These are phyloP conservation scores for Microcyclospora tardicrescens DNA, from an alignment of 2,329 filamentous ascomycete genomes.

Conservation along the genomic window DNA sequence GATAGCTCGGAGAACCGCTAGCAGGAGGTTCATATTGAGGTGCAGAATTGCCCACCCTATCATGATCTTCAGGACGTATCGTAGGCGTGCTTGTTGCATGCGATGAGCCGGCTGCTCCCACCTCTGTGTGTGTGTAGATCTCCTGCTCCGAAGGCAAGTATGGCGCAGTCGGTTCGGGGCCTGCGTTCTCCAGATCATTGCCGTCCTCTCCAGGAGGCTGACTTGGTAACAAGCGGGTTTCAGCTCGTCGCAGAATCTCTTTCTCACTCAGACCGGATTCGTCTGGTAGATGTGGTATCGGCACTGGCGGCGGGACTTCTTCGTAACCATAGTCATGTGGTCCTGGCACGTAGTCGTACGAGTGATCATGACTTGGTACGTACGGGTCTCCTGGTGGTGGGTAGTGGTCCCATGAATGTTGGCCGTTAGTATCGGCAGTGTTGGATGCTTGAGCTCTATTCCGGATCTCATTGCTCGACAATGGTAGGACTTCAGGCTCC, in stretches of 20 bases:
- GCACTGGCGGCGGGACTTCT: constrained; percentile 12
- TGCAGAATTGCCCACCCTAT: neutral
- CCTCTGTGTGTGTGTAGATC: constrained; percentile 3
- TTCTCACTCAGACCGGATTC: constrained; percentile 66
- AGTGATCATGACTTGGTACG: constrained; percentile 3
- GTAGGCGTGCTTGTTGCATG: neutral
- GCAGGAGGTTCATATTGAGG: constrained; percentile 4
- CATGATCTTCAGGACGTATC: neutral
- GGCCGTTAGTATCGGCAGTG: constrained; percentile 6
- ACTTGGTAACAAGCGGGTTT: constrained; percentile 69
- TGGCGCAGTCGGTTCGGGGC: constrained; percentile 22
- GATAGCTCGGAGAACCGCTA: constrained; percentile 3
- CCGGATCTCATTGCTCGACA: neutral
- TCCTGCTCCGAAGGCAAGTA: constrained; percentile 14
- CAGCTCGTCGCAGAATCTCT: constrained; percentile 62
- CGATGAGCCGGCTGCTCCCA: constrained; percentile 1
- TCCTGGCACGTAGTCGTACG: constrained; percentile 15
- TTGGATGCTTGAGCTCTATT: neutral
- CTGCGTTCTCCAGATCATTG: constrained; percentile 28
- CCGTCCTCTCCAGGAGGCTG: constrained; percentile 45
- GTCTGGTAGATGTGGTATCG: constrained; percentile 44
- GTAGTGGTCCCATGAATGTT: neutral
- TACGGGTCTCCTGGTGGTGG: neutral
- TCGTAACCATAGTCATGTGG: constrained; percentile 2
- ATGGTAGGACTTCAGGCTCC: neutral